phyloP scores from a whole-genome alignment of 2,329 filamentous ascomycete genomes.

The Geosmithia morbida region DNA sequence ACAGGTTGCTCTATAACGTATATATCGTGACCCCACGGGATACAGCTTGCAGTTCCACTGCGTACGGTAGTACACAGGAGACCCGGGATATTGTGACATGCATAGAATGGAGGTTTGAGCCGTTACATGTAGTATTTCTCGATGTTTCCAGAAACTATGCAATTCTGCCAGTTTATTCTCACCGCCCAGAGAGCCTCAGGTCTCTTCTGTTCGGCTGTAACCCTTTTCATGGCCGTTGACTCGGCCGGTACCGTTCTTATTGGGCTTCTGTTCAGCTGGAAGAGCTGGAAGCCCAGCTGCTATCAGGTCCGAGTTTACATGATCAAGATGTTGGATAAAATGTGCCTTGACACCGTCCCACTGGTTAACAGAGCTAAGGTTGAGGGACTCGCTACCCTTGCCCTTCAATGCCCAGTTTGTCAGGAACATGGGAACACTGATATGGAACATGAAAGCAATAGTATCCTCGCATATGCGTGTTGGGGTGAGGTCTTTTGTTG shows the following conservation, averaged over 20 bases:
- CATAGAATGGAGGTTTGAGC: no score
- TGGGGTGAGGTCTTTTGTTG: slow-evolving; percentile 26
- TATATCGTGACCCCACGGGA: no score
- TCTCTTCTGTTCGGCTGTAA: no score
- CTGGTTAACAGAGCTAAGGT: slow-evolving; percentile 6
- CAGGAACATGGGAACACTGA: slow-evolving; percentile 8
- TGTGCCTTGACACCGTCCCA: slow-evolving; percentile 11
- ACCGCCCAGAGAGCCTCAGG: no score
- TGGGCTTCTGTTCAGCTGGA: not conserved
- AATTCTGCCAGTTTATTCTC: no score
- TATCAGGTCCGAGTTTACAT: slow-evolving; percentile 10
- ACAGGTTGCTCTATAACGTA: no score
- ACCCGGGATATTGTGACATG: no score
- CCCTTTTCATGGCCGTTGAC: not conserved
- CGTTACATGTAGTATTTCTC: no score
- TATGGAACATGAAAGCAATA: slow-evolving; percentile 33
- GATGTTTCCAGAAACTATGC: no score
- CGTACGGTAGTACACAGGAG: no score
- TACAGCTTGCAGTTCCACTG: no score
- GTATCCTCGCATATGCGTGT: slow-evolving; percentile 27
- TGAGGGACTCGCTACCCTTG: slow-evolving; percentile 6
- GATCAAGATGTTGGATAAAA: slow-evolving; percentile 11
- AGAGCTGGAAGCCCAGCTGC: slow-evolving; percentile 5
- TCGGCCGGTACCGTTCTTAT: not conserved
- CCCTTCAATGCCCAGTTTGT: slow-evolving; percentile 10